Base-by-base conservation (phyloP, 805 yeast genomes). In the Yamadazyma paraphyllophila region DNA sequence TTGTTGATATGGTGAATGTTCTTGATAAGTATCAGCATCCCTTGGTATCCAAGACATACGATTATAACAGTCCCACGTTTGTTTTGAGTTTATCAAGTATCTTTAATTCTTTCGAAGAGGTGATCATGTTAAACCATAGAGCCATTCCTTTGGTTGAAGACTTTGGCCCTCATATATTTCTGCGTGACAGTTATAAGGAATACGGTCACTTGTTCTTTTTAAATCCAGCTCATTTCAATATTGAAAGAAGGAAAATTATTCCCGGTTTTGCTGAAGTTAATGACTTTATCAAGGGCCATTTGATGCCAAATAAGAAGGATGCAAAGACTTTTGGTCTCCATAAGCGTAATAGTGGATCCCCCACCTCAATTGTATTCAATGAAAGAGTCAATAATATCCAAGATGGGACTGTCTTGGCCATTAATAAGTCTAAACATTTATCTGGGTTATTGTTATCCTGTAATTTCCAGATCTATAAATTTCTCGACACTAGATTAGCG, bases 51-150 rank as follows among this genome's bases (percentile, higher is more conserved):
- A 50, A 47, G 37, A 29, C 43, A 7, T 36, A 44, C 30, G 16
- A 37, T 15, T 48, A 33, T 17, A 44, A 47, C 36, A 51, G 50
- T 26, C 48, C 54, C 7, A 55, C 52, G 14, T 56, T 56, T 34
- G 40, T 57, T 16, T 44, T 52, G 17, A 32, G 52, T 36, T 46
- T 65, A 8, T 61, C 70, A 9, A 48, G 59, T 2, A 49, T 70
- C 10, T 67, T 66, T 55, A 60, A 59, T 44, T 57, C 69, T 0
- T 69, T 67, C 45, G 66, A 62, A 37, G 64, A 66, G 24, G 53
- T 57, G 2, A 44, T 69, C 7, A 44, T 66, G 11, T 20, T 69
- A 30, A 56, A 62, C 8, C 58, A 66, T 10, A 55, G 61, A 34
- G 49, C 60, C 3, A 59, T 65, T 11, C 65, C 69, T 4, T 42